Evolutionary conservation across 345 rosid genomes (phyloP), one percentile per base, ranked within the genome.

Genomic region (Corchorus olitorius): DNA sequence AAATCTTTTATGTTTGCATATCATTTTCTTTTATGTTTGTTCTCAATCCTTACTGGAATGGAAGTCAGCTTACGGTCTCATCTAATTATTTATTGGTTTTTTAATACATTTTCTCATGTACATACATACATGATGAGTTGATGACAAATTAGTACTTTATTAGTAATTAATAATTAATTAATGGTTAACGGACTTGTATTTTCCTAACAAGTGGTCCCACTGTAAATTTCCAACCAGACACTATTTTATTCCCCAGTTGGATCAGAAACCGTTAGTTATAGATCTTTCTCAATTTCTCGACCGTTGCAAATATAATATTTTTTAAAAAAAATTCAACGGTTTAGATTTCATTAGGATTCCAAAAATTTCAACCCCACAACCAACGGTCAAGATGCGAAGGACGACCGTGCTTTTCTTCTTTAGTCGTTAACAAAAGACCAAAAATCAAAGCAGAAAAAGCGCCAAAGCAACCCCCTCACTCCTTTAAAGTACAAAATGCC

Each of bases 401-500:
- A 67, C 17, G 72, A 67, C 56, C 72, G 5, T 14, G 20, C 41
- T 45, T 48, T 62, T 39, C 43, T 49, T 4, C 27, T 48, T 14
- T 45, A 45, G 58, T 68, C 56, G 72, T 68, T 49, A 22, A 22
- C 14, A 2, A 20, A 7, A 67, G 22, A 19, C 39, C 27, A 19
- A 68, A 68, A 67, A 68, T 48, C 20, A 14, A 49, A 68, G 72
- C 15, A 49, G 20, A 68, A 27, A 8, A 49, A 68, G 58, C 54
- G 58, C 41, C 72, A 66, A 66, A 45, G 54, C 71, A 19, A 66
- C 3, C 68, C 69, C 49, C 3, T 8, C 12, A 3, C 37, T 56
- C 37, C 34, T 1, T 63, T 48, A 20, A 27, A 48, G 72, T 39
- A 4, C 4, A 68, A 68, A 68, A 45, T 48, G 72, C 19, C 13